phyloP scores from a whole-genome alignment of 192 early-diverging fungal species.

The Coemansia sp. region DNA sequence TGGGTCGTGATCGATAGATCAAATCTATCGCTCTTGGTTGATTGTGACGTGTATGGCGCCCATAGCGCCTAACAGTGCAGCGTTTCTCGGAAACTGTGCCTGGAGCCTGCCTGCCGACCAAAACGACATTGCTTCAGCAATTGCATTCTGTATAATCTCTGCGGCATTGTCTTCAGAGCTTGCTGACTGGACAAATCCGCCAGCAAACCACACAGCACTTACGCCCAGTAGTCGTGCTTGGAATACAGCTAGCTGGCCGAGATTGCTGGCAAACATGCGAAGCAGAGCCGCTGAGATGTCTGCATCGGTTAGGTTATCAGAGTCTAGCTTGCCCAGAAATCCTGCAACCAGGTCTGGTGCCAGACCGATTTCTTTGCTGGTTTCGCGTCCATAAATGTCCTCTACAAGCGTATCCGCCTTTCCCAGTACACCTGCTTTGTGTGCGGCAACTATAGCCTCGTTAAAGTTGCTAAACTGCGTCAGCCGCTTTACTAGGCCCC shows the following conservation, averaged over 20 bases:
- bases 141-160: constrained; percentile 15
- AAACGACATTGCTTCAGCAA: constrained; percentile 32
- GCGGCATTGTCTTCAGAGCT: neutral
- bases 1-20: neutral
- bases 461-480: constrained; percentile 33
- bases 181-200: constrained; percentile 28
- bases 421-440: constrained; percentile 17
- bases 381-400: constrained; percentile 48
- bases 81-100: constrained; percentile 25
- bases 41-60: constrained; percentile 20
- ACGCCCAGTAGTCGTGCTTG: constrained; percentile 32
- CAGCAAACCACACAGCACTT: constrained; percentile 36
- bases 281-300: constrained; percentile 41
- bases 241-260: constrained; percentile 50
- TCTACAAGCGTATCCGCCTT: constrained; percentile 42
- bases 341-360: constrained; percentile 49
- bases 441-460: constrained; percentile 15
- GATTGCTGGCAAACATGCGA: constrained; percentile 44
- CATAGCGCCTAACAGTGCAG: constrained; percentile 34
- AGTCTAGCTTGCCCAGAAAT: constrained; percentile 43
- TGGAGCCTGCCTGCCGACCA: constrained; percentile 32
- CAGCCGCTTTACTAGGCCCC: constrained; percentile 42
- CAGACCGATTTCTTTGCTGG: constrained; percentile 46
- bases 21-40: neutral
- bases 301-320: constrained; percentile 17